Evolutionary conservation across 495 filamentous ascomycete genomes (phyloP), one percentile per base, ranked within the genome.

Genomic region (Aspergillus asperescens): DNA sequence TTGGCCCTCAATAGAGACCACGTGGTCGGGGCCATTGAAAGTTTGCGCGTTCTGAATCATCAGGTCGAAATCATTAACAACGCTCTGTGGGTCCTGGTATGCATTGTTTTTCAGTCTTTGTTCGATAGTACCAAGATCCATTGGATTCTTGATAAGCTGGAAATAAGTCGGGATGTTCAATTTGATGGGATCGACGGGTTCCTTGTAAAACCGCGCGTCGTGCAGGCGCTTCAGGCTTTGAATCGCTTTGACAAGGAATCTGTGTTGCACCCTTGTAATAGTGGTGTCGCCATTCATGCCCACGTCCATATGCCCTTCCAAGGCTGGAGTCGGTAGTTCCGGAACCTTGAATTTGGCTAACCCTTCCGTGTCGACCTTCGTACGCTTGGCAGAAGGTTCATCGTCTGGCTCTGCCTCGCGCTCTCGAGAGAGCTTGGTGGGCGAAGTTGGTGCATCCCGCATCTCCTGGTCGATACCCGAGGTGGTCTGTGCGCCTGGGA

Each of bases 111-210:
- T 89, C 5, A 97, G 69, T 55, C 88, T 90, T 31, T 80, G 70
- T 57, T 97, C 93, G 63, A 97, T 88, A 2, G 82, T 85, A 40
- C 75, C 76, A 10, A 98, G 77, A 63, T 96, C 93, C 76, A 92
- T 89, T 0, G 91, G 90, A 0, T 82, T 75, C 18, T 79, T 78
- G 54, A 98, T 79, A 56, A 88, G 80, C 3, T 77, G 74, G 3
- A 70, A 73, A 64, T 98, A 98, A 24, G 72, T 77, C 0, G 85
- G 86, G 31, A 89, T 84, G 46, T 83, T 84, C 50, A 88, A 59
- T 27, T 77, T 79, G 13, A 82, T 66, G 4, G 72, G 70, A 56
- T 91, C 82, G 5, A 98, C 93, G 1, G 94, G 85, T 34, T 82
- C 78, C 39, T 75, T 72, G 66, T 96, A 97, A 28, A 81, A 77